These are phyloP conservation scores for Sodiomyces alkalinus DNA, from an alignment of 2,329 filamentous ascomycete genomes.

Conservation along the genomic window DNA sequence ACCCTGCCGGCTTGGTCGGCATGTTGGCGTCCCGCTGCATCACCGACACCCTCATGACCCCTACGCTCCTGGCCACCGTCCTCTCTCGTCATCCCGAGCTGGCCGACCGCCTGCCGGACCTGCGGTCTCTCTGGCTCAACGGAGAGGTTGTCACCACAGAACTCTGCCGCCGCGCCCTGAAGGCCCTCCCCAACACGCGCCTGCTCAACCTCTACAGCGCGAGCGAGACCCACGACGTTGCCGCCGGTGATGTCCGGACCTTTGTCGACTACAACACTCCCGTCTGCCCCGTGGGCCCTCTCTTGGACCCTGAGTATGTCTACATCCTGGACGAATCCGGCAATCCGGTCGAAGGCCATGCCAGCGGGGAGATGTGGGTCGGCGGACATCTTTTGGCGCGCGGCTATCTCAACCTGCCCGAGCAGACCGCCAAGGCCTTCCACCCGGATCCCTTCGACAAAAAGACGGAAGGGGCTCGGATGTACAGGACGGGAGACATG, in stretches of 20 bases:
- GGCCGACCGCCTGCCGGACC: conserved; percentile 43
- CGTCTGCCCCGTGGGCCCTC: conserved; percentile 61
- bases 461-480: conserved; percentile 43
- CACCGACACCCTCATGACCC: conserved; percentile 74
- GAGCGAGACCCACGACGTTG: conserved; percentile 69
- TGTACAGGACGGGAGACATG: conserved; percentile 63
- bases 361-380: conserved; percentile 58
- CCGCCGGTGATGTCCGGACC: conserved; percentile 57
- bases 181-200: conserved; percentile 51
- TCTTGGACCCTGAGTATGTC: conserved; percentile 49
- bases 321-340: conserved; percentile 61
- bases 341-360: conserved; percentile 44
- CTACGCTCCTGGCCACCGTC: conserved; percentile 61
- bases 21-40: conserved; percentile 49
- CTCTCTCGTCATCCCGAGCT: conserved; percentile 55
- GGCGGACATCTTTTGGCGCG: conserved; percentile 60
- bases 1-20: conserved; percentile 59
- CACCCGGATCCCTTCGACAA: conserved; percentile 47
- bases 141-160: conserved; percentile 73
- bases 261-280: conserved; percentile 47
- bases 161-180: conserved; percentile 51
- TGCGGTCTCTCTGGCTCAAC: conserved; percentile 65
- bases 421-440: conserved; percentile 62
- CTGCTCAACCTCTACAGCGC: conserved; percentile 72
- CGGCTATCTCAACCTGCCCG: conserved; percentile 66